Conservation (phyloP, 139 green algal species). For the Marvania coccoides region DNA sequence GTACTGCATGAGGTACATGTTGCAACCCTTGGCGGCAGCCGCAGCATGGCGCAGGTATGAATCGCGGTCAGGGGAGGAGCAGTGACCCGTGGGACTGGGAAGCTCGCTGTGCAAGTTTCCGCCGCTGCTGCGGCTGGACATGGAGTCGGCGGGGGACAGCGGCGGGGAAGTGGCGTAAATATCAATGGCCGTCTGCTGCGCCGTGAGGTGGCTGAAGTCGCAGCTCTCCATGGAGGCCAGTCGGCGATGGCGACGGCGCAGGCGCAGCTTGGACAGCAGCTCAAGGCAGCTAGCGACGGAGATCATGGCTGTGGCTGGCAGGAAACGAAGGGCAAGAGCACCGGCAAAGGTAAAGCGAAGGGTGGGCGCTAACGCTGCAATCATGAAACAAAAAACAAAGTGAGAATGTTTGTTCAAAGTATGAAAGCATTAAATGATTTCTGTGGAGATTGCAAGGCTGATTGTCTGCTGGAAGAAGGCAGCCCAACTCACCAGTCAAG, state of each 20-base stretch:
- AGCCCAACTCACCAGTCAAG: too few species aligned
- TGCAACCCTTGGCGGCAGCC: background rate
- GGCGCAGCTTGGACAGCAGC: background rate
- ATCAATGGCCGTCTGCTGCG: background rate
- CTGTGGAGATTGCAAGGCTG: too few species aligned
- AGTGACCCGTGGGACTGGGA: constrained; percentile 1
- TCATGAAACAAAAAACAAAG: too few species aligned
- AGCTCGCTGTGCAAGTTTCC: background rate
- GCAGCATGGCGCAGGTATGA: background rate
- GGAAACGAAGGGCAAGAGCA: background rate
- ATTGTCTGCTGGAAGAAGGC: too few species aligned
- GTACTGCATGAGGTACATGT: background rate
- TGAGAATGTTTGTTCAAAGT: too few species aligned
- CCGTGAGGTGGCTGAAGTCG: background rate
- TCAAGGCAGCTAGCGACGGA: background rate
- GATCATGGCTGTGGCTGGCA: background rate
- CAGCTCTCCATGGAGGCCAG: background rate
- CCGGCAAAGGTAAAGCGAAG: background rate
- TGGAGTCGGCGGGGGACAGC: background rate
- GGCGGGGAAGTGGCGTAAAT: background rate
- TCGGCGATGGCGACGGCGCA: background rate
- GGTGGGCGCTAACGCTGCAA: background rate
- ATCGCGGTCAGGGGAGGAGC: background rate
- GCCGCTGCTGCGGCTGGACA: constrained; percentile 4
- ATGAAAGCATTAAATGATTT: too few species aligned